These are phyloP conservation scores for Metschnikowia aberdeeniae DNA, from an alignment of 805 yeast genomes.

Conservation along the genomic window DNA sequence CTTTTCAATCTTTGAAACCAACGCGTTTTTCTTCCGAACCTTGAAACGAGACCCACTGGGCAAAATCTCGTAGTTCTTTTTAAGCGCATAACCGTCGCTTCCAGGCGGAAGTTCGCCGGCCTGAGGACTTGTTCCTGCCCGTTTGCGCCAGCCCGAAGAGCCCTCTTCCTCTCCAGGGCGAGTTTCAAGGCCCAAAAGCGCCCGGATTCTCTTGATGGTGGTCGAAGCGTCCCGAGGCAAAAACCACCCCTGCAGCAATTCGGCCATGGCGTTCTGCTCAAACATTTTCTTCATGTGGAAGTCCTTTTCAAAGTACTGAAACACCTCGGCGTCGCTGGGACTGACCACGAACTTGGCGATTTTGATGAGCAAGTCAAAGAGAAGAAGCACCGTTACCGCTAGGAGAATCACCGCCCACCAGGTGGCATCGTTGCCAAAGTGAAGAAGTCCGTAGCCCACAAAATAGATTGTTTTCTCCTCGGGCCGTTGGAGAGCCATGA, in stretches of 20 bases:
- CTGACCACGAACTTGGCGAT: slow-evolving; percentile 50
- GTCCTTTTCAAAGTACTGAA: slow-evolving; percentile 73
- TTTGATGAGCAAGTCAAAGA: slow-evolving; percentile 63
- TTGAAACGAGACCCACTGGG: slow-evolving; percentile 72
- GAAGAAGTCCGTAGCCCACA: slow-evolving; percentile 65
- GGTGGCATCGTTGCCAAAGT: slow-evolving; percentile 74
- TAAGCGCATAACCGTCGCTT: slow-evolving; percentile 27
- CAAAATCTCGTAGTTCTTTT: slow-evolving; percentile 47
- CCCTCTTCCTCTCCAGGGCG: slow-evolving; percentile 15
- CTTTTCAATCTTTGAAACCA: slow-evolving; percentile 31
- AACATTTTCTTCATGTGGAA: slow-evolving; percentile 59
- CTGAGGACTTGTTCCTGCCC: slow-evolving; percentile 46
- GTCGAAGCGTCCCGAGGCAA: slow-evolving; percentile 49
- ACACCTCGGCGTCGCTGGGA: slow-evolving; percentile 76
- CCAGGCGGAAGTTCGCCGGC: slow-evolving; percentile 52
- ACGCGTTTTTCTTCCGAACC: slow-evolving; percentile 22
- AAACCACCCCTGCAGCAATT: slow-evolving; percentile 76
- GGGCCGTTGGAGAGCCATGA: slow-evolving; percentile 62
- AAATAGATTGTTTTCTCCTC: slow-evolving; percentile 58
- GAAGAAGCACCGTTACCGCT: slow-evolving; percentile 52
- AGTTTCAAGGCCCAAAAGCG: slow-evolving; percentile 17
- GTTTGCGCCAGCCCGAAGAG: slow-evolving; percentile 42
- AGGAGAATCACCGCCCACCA: slow-evolving; percentile 82
- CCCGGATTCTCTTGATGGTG: slow-evolving; percentile 8
- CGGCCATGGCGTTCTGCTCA: slow-evolving; percentile 68